Percentiles rank a stretch among this genome's conserved stretches.
phyloP scores from a whole-genome alignment of 2,329 filamentous ascomycete species.

The Aureobasidium sp. region DNA sequence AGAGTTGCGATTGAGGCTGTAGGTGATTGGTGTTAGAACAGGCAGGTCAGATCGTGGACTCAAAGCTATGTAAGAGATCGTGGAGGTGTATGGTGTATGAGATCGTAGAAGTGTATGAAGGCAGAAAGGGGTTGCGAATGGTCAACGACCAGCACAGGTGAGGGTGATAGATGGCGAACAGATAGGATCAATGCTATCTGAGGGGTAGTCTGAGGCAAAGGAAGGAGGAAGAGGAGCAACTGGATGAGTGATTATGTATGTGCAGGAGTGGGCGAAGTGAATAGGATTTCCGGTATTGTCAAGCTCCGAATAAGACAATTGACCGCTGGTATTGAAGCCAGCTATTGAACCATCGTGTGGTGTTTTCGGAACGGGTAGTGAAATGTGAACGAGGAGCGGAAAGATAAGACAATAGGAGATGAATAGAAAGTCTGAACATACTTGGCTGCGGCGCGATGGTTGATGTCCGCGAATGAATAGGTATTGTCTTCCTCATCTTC shows the following conservation, averaged over 20 bases:
- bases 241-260: background rate
- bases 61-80: background rate
- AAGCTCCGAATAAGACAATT: background rate
- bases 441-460: constrained; percentile 66
- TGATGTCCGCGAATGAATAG: constrained; percentile 51
- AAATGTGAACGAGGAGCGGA: background rate
- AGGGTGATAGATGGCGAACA: background rate
- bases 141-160: background rate
- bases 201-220: background rate
- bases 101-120: background rate
- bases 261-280: background rate
- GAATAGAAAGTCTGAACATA: constrained; percentile 46
- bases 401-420: background rate
- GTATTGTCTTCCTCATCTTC: constrained; percentile 65
- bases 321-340: background rate
- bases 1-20: constrained; percentile 79
- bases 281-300: background rate
- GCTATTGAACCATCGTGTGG: background rate
- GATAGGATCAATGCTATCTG: background rate
- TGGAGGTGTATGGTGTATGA: background rate
- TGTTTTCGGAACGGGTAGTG: background rate
- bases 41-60: background rate
- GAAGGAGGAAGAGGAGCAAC: background rate
- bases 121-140: background rate
- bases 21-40: constrained; percentile 9